A percentile compares a stretch with the other conserved stretches of the same genome.
phyloP scores from a whole-genome alignment of 495 filamentous ascomycete species.

The Aspergillus homomorphus region DNA sequence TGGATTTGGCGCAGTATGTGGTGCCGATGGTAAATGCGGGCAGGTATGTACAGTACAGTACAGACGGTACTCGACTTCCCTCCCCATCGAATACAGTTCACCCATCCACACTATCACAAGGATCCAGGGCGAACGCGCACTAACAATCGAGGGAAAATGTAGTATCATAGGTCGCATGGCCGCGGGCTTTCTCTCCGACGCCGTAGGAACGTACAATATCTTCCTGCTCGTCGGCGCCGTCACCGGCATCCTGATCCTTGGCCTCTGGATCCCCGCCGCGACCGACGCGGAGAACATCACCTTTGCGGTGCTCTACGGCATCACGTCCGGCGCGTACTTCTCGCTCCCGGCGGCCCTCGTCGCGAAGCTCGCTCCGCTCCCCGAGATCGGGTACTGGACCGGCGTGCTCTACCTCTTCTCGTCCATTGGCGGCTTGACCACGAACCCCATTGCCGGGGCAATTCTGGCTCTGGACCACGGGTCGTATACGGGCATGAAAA shows the following conservation, averaged over 20 bases:
- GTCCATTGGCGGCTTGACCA: slow-evolving; percentile 46
- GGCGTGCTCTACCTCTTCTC: slow-evolving; percentile 24
- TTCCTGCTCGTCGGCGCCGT: slow-evolving; percentile 21
- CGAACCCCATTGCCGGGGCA: slow-evolving; percentile 62
- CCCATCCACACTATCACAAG: neutral
- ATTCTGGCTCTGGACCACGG: slow-evolving; percentile 20
- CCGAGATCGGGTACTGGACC: slow-evolving; percentile 27
- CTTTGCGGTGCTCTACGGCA: slow-evolving; percentile 32
- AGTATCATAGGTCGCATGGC: slow-evolving; percentile 31
- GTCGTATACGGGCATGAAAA: slow-evolving; percentile 22
- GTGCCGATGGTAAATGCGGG: slow-evolving; percentile 31
- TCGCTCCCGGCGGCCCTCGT: slow-evolving; percentile 26
- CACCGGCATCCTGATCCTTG: slow-evolving; percentile 28
- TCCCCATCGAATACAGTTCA: too few relatives aligned
- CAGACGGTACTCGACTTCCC: too few relatives aligned
- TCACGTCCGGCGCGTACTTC: slow-evolving; percentile 34
- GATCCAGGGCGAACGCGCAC: too few relatives aligned
- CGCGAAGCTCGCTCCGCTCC: slow-evolving; percentile 27
- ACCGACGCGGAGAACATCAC: slow-evolving; percentile 23
- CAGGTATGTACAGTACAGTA: neutral
- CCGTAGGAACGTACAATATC: slow-evolving; percentile 34
- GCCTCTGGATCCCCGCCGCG: slow-evolving; percentile 31
- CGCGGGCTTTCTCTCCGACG: slow-evolving; percentile 30
- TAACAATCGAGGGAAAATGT: too few relatives aligned
- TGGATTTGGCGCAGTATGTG: slow-evolving; percentile 24